These are phyloP conservation scores for Cercophora samala DNA, from an alignment of 495 filamentous ascomycete species.

Conservation along the genomic window DNA sequence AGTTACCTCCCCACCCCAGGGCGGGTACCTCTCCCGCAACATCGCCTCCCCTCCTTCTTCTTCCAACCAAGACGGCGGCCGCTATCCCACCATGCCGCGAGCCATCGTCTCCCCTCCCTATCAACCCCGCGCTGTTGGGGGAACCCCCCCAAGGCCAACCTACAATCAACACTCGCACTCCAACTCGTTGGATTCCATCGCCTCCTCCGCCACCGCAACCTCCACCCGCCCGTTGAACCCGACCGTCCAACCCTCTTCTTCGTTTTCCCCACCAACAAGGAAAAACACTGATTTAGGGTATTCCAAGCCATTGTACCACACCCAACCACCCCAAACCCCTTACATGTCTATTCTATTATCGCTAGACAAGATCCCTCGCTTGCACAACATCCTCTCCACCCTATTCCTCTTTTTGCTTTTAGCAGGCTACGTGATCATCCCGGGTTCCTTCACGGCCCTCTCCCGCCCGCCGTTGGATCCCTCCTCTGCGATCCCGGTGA, in stretches of 20 bases:
- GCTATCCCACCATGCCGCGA: neutral
- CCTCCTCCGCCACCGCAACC: slow-evolving; percentile 6
- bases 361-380: slow-evolving; percentile 36
- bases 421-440: slow-evolving; percentile 42
- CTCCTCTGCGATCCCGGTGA: slow-evolving; percentile 5
- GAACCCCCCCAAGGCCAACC: neutral
- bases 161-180: slow-evolving; percentile 12
- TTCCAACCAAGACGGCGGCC: neutral
- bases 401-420: slow-evolving; percentile 40
- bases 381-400: slow-evolving; percentile 36
- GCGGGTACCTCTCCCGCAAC: neutral
- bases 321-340: slow-evolving; percentile 23
- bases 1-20: neutral
- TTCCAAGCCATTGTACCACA: neutral
- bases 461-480: slow-evolving; percentile 6
- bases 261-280: neutral
- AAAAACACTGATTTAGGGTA: neutral
- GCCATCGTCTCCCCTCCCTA: neutral
- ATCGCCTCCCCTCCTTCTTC: neutral
- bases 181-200: slow-evolving; percentile 13
- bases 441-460: slow-evolving; percentile 37
- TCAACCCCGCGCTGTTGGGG: neutral
- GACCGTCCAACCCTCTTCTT: neutral
- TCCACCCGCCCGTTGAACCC: neutral
- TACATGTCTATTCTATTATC: slow-evolving; percentile 43